Evolutionary conservation across 2,329 filamentous ascomycete species (phyloP).

Genomic region (Pyricularia sp.): DNA sequence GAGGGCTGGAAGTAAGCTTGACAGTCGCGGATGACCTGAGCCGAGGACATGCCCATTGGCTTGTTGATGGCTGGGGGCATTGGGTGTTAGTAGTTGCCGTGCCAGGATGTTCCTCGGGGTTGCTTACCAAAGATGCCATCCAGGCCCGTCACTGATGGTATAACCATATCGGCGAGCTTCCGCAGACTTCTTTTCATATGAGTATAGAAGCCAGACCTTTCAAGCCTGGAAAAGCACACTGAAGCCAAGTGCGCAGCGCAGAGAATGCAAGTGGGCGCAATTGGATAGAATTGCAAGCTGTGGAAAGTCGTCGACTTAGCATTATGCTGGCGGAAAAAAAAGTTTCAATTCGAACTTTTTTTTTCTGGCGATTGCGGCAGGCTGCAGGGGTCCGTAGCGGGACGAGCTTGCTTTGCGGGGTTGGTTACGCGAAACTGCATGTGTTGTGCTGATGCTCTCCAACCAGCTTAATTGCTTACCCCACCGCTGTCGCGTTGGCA

Average conservation of each 20-base stretch:
- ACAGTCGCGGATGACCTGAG: constrained; percentile 81
- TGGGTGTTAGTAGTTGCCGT: background rate
- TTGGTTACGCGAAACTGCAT: background rate
- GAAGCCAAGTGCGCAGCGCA: background rate
- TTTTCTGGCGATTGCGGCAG: background rate
- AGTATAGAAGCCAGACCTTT: background rate
- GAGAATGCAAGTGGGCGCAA: too few species aligned
- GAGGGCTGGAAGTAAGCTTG: constrained; percentile 80
- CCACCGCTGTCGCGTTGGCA: background rate
- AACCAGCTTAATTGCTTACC: background rate
- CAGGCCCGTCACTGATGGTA: constrained; percentile 16
- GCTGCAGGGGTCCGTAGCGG: background rate
- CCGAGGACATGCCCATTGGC: constrained; percentile 76
- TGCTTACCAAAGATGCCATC: constrained; percentile 47
- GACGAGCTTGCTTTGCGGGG: background rate
- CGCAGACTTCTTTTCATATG: background rate
- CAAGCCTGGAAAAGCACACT: background rate
- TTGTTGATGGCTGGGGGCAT: constrained; percentile 72
- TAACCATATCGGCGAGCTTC: background rate
- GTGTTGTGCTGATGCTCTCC: background rate
- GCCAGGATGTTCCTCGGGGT: background rate
- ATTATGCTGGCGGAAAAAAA: background rate
- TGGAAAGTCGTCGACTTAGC: too few species aligned
- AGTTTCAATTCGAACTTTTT: background rate
- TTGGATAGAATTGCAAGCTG: too few species aligned